Percentiles rank a stretch among this genome's conserved stretches.
Conservation (phyloP, 1,284 basidiomycete genomes). For the Pseudomicrostroma phylloplanum region DNA sequence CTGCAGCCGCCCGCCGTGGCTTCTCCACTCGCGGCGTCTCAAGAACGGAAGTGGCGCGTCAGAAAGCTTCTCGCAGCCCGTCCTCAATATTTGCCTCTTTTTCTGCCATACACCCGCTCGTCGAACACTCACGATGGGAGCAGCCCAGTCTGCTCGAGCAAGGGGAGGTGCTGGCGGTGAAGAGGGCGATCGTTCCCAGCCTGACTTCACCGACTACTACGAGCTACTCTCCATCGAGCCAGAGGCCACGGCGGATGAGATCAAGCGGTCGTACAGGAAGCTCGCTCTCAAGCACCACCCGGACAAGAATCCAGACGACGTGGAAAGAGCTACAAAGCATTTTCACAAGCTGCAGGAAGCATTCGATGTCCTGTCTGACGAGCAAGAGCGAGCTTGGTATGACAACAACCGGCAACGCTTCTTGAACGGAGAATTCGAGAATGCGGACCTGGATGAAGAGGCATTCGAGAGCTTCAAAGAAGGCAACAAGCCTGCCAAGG, state of each 20-base stretch:
- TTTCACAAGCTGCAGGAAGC: constrained; percentile 88
- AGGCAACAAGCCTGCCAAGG: constrained; percentile 55
- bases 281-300: constrained; percentile 52
- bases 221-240: constrained; percentile 41
- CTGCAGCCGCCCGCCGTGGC: too few relatives aligned
- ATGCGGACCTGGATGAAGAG: constrained; percentile 53
- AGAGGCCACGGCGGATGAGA: constrained; percentile 40
- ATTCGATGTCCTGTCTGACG: constrained; percentile 65
- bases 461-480: constrained; percentile 76
- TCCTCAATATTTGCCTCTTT: neutral
- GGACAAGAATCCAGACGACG: constrained; percentile 56
- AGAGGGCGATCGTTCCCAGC: constrained; percentile 16
- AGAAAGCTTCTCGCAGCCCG: neutral
- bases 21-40: neutral
- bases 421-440: constrained; percentile 34
- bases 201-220: constrained; percentile 41
- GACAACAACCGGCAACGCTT: constrained; percentile 83
- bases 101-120: neutral
- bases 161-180: constrained; percentile 16
- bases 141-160: constrained; percentile 14
- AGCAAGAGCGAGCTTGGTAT: constrained; percentile 85
- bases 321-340: constrained; percentile 77
- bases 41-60: constrained; percentile 2
- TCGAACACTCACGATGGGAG: constrained; percentile 15
- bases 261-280: constrained; percentile 46